Evolutionary conservation across 768 basidiomycete species (phyloP), one percentile per base, ranked within the genome.

Genomic region (Mycena vitilis): DNA sequence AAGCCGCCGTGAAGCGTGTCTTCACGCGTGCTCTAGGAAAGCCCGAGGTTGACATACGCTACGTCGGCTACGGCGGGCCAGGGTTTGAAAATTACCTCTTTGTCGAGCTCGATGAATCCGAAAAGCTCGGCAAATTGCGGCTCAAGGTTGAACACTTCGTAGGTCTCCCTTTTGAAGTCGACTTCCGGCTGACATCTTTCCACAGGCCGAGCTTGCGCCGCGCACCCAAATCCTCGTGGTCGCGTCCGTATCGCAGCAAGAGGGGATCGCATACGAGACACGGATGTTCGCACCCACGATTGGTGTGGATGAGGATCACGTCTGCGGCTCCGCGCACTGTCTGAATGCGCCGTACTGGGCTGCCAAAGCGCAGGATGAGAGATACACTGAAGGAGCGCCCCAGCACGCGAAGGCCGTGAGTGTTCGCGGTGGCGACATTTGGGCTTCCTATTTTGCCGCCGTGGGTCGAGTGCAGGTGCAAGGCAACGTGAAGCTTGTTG

Each of bases 281-380:
- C 68, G 68, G 4, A 69, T 69, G 68, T 69, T 69, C 47, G 68
- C 52, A 3, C 68, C 68, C 2, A 36, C 34, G 1, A 54, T 69
- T 38, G 68, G 68, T 11, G 63, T 64, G 3, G 58, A 20, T 9
- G 68, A 69, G 40, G 68, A 69, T 20, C 68, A 69, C 22, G 68
- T 44, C 47, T 69, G 68, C 20, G 68, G 68, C 12, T 69, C 68
- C 7, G 68, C 68, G 20, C 63, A 69, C 22, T 69, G 68, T 36
- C 47, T 69, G 12, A 64, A 65, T 22, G 68, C 68, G 11, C 68
- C 68, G 9, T 69, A 64, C 18, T 69, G 68, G 68, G 68, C 68
- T 15, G 56, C 16, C 22, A 69, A 64, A 22, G 37, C 61, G 8
- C 25, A 54, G 25, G 61, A 38, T 5, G 52, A 20, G 4, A 22